Evolutionary conservation across 2,329 filamentous ascomycete genomes (phyloP).

Genomic region (Venturia asperata): DNA sequence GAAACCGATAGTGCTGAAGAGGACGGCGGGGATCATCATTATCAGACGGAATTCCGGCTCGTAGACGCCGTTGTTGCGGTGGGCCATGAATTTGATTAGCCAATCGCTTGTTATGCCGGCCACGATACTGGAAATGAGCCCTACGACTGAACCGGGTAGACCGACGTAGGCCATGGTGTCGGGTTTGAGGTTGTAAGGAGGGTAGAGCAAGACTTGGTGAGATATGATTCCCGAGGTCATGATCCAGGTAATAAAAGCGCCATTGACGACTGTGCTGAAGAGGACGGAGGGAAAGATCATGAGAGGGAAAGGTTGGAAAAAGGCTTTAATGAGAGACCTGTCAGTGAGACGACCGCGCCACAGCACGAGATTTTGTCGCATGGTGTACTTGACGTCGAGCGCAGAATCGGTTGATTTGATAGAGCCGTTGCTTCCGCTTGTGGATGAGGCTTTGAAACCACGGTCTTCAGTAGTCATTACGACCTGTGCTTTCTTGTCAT

Average conservation of each 20-base stretch:
- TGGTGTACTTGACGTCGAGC: slow-evolving; percentile 12
- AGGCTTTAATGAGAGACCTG: slow-evolving; percentile 15
- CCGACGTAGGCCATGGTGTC: slow-evolving; percentile 46
- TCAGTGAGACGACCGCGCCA: slow-evolving; percentile 14
- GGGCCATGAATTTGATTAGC: slow-evolving; percentile 28
- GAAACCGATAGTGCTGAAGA: slow-evolving; percentile 27
- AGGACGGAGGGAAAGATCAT: slow-evolving; percentile 34
- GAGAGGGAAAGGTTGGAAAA: slow-evolving; percentile 28
- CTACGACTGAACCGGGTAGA: slow-evolving; percentile 45
- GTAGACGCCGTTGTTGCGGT: slow-evolving; percentile 26
- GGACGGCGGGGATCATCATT: slow-evolving; percentile 23
- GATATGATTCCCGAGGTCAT: slow-evolving; percentile 44
- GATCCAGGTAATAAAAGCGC: slow-evolving; percentile 37
- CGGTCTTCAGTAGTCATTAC: neutral
- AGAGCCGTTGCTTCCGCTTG: neutral
- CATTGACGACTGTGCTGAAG: slow-evolving; percentile 38
- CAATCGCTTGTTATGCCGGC: slow-evolving; percentile 42
- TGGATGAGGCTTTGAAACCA: neutral
- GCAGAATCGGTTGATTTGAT: neutral
- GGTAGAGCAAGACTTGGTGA: slow-evolving; percentile 33
- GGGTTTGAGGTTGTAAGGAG: slow-evolving; percentile 42
- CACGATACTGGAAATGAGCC: slow-evolving; percentile 40
- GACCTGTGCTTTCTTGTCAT: slow-evolving; percentile 1
- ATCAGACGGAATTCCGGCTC: slow-evolving; percentile 27
- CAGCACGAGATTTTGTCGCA: slow-evolving; percentile 8